Base-by-base conservation (phyloP, 116 monocot genomes). In the Iris pallida region DNA sequence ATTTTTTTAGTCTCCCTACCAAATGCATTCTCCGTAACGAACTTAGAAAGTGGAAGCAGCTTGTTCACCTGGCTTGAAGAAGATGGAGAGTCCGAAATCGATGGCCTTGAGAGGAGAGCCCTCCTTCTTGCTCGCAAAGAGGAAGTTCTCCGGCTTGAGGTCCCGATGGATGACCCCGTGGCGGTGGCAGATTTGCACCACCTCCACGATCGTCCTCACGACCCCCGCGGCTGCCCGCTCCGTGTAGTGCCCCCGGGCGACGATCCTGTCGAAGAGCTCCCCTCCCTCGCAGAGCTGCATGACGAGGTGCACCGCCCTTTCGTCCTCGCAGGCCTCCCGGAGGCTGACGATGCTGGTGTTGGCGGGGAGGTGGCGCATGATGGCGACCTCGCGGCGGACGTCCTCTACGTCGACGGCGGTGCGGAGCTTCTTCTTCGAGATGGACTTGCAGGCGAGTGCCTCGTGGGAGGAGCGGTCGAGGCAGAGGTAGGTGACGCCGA, bases 401-500 rank as follows among this genome's bases (percentile, higher is more conserved):
- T 83, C 83, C 44, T 90, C 90, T 6, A 90, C 78, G 68, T 90
- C 90, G 45, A 90, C 76, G 4, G 83, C 78, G 7, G 90, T 86
- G 55, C 83, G 73, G 59, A 86, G 86, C 83, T 83, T 86, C 65
- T 83, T 66, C 76, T 86, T 90, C 44, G 90, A 81, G 76, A 86
- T 86, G 53, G 86, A 86, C 70, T 90, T 90, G 78, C 86, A 86
- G 5, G 86, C 90, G 17, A 90, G 78, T 7, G 76, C 73, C 83
- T 90, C 86, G 40, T 63, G 55, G 49, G 81, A 65, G 67, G 53
- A 71, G 18, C 83, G 77, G 49, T 90, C 86, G 68, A 90, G 78
- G 73, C 90, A 90, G 46, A 89, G 85, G 64, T 89, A 90, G 16
- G 90, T 90, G 18, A 90, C 81, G 1, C 90, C 90, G 53, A 90